These are phyloP conservation scores for Candida sakaeoensis DNA, from an alignment of 805 yeast species.

Conservation along the genomic window DNA sequence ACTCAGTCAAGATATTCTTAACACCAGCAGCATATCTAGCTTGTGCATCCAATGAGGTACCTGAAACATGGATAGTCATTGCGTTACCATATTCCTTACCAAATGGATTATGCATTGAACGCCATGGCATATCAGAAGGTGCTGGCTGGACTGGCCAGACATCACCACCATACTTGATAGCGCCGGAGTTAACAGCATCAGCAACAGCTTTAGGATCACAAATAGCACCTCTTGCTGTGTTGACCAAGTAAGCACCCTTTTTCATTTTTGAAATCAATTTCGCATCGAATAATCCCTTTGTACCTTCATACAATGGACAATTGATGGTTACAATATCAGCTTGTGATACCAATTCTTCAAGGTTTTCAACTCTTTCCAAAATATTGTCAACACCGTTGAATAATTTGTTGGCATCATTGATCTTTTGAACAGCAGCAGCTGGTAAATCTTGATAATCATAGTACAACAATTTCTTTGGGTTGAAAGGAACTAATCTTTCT, in stretches of 20 bases:
- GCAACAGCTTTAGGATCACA: constrained; percentile 71
- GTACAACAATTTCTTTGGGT: constrained; percentile 69
- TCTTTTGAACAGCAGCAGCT: constrained; percentile 40
- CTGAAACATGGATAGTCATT: constrained; percentile 80
- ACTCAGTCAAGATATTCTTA: constrained; percentile 58
- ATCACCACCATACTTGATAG: constrained; percentile 76
- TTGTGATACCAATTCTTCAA: constrained; percentile 63
- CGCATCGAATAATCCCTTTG: constrained; percentile 65
- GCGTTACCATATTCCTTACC: constrained; percentile 66
- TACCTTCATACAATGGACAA: constrained; percentile 70
- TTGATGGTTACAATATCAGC: constrained; percentile 75
- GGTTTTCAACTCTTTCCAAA: constrained; percentile 53
- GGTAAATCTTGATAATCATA: constrained; percentile 73
- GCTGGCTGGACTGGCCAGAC: constrained; percentile 88
- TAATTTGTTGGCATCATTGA: constrained; percentile 33
- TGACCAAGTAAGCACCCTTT: constrained; percentile 68
- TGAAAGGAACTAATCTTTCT: constrained; percentile 68
- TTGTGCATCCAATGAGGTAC: constrained; percentile 80
- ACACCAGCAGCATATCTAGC: constrained; percentile 69
- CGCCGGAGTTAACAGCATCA: constrained; percentile 65
- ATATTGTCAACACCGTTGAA: constrained; percentile 50
- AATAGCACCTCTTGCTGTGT: constrained; percentile 83
- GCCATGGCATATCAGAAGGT: constrained; percentile 75
- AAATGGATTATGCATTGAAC: constrained; percentile 58
- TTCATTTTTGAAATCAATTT: constrained; percentile 65